Percentiles rank a stretch among this genome's conserved stretches.
phyloP scores from a whole-genome alignment of 257 asterid species.

The Primulina huaijiensis region DNA sequence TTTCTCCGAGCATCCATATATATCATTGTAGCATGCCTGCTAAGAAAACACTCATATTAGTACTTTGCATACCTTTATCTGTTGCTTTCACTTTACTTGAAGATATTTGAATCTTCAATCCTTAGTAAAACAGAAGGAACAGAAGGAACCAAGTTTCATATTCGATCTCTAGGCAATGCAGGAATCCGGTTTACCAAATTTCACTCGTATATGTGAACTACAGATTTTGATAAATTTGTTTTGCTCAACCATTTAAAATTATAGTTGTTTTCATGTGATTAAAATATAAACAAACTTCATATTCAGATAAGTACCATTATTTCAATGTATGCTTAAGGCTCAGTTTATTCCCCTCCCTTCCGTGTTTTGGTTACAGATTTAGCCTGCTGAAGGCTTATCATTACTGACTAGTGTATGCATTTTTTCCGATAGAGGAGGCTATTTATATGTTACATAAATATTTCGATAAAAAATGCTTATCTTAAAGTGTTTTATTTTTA shows the following conservation, averaged over 20 bases:
- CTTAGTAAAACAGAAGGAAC: background rate
- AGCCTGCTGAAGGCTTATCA: background rate
- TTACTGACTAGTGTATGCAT: background rate
- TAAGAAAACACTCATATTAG: background rate
- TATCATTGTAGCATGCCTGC: background rate
- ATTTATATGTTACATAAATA: background rate
- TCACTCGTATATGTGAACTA: background rate
- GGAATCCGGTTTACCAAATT: conserved; percentile 1
- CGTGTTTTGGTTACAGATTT: background rate
- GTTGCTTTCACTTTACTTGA: background rate
- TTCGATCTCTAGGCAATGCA: conserved; percentile 11
- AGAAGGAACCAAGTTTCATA: background rate
- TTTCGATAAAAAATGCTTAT: too few relatives aligned
- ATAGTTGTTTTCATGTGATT: background rate
- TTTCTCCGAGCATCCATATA: background rate
- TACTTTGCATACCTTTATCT: too few relatives aligned
- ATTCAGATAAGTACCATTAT: background rate
- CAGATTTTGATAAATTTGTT: background rate
- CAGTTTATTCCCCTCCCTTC: background rate
- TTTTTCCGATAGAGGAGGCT: background rate
- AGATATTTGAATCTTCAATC: background rate
- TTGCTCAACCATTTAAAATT: background rate
- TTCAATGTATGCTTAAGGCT: background rate
- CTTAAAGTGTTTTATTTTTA: background rate
- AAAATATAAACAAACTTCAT: background rate